Evolutionary conservation across 345 rosid genomes (phyloP).

Genomic region (Hibiscus mutabilis): DNA sequence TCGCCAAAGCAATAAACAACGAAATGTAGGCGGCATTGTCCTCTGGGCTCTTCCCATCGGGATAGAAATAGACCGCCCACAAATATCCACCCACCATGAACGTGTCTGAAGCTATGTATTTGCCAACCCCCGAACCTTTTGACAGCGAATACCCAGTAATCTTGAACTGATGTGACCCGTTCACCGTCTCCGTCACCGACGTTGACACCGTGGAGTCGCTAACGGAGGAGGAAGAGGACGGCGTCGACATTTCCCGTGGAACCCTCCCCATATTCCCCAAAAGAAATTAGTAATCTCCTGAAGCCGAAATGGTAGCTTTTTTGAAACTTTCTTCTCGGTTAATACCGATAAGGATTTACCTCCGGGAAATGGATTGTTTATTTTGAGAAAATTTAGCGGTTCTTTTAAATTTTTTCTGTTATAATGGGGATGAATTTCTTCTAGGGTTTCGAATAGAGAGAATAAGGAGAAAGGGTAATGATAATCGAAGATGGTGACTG

Average conservation of each 20-base stretch:
- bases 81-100: slow-evolving; percentile 59
- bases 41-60: slow-evolving; percentile 67
- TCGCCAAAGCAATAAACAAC: slow-evolving; percentile 57
- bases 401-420: not conserved
- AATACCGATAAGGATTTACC: not conserved
- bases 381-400: slow-evolving; percentile 15
- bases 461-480: not conserved
- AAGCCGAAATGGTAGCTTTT: not conserved
- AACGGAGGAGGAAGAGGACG: slow-evolving; percentile 22
- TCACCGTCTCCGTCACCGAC: slow-evolving; percentile 56
- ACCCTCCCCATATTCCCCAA: slow-evolving; percentile 35
- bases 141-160: slow-evolving; percentile 53
- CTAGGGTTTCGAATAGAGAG: not conserved
- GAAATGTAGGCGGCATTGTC: slow-evolving; percentile 54
- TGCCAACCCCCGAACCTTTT: slow-evolving; percentile 63
- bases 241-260: slow-evolving; percentile 23
- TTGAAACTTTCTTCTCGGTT: not conserved
- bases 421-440: not conserved
- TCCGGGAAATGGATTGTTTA: not conserved
- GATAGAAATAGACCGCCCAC: slow-evolving; percentile 72
- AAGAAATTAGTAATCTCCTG: not conserved
- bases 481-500: not conserved
- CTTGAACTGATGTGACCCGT: slow-evolving; percentile 60
- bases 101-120: slow-evolving; percentile 52
- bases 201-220: slow-evolving; percentile 32